Percentiles rank a stretch among this genome's conserved stretches.
These are phyloP conservation scores for Xerocomellus chrysenteron DNA, from an alignment of 768 basidiomycete genomes.

Conservation along the genomic window DNA sequence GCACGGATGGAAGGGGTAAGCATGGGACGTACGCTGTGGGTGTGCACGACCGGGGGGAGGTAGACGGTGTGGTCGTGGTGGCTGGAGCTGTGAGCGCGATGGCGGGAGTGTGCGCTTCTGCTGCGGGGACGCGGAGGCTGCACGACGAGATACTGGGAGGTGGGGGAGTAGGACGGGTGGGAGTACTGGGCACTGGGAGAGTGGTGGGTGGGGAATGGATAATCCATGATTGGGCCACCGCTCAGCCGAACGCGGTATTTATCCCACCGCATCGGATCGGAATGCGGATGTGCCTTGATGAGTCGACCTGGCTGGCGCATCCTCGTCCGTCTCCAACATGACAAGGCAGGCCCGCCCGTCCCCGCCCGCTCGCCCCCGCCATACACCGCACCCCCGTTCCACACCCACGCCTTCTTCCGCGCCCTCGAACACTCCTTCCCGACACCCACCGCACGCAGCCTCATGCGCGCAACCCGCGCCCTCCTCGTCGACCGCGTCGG, in stretches of 20 bases:
- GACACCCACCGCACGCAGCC: constrained; percentile 66
- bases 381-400: constrained; percentile 73
- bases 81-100: constrained; percentile 4
- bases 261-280: constrained; percentile 15
- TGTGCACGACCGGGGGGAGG: constrained; percentile 5
- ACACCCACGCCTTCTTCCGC: constrained; percentile 76
- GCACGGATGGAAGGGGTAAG: too few relatives aligned
- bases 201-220: constrained; percentile 21
- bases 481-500: constrained; percentile 75
- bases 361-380: constrained; percentile 26
- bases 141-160: constrained; percentile 5
- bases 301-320: constrained; percentile 8
- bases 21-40: constrained; percentile 7
- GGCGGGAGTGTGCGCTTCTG: constrained; percentile 17
- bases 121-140: constrained; percentile 8
- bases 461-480: constrained; percentile 84
- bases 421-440: constrained; percentile 75
- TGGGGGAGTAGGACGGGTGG: background rate
- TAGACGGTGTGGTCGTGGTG: background rate
- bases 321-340: constrained; percentile 16
- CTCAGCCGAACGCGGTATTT: background rate
- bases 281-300: constrained; percentile 2
- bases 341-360: constrained; percentile 15
- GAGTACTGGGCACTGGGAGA: background rate
- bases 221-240: constrained; percentile 13